phyloP scores from a whole-genome alignment of 2,329 filamentous ascomycete species.

The Trichophyton benhamiae region DNA sequence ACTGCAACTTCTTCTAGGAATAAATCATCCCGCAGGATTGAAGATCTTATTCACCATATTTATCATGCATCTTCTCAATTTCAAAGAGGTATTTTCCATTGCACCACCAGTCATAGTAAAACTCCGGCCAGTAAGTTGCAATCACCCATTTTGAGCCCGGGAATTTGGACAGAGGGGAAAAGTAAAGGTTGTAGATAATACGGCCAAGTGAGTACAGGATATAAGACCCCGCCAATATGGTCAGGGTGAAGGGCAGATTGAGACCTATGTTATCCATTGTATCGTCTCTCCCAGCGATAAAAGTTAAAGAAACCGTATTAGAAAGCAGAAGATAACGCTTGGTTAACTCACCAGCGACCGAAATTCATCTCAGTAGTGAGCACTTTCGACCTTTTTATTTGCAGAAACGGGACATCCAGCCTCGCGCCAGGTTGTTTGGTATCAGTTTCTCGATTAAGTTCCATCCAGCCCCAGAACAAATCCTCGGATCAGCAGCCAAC shows the following conservation, averaged over 20 bases:
- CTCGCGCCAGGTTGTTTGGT: background rate
- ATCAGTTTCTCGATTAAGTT: background rate
- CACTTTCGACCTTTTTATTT: background rate
- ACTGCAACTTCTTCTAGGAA: background rate
- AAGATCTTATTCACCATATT: constrained; percentile 17
- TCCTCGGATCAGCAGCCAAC: background rate
- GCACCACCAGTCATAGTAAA: constrained; percentile 16
- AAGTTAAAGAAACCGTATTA: background rate
- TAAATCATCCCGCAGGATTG: background rate
- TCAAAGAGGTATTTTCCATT: constrained; percentile 18
- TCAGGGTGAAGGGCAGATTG: background rate
- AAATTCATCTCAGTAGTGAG: background rate
- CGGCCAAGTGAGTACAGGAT: constrained; percentile 13
- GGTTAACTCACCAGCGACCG: background rate
- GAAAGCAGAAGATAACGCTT: background rate
- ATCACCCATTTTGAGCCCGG: constrained; percentile 16
- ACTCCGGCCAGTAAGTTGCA: constrained; percentile 16
- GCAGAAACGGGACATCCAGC: background rate
- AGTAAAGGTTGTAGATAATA: constrained; percentile 15
- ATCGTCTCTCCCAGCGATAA: background rate
- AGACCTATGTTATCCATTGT: background rate
- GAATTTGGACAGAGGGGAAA: constrained; percentile 15
- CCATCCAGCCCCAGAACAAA: background rate
- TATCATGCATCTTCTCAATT: constrained; percentile 21
- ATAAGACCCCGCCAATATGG: background rate